phyloP scores from a whole-genome alignment of 495 filamentous ascomycete genomes.

The Neurospora sp. region DNA sequence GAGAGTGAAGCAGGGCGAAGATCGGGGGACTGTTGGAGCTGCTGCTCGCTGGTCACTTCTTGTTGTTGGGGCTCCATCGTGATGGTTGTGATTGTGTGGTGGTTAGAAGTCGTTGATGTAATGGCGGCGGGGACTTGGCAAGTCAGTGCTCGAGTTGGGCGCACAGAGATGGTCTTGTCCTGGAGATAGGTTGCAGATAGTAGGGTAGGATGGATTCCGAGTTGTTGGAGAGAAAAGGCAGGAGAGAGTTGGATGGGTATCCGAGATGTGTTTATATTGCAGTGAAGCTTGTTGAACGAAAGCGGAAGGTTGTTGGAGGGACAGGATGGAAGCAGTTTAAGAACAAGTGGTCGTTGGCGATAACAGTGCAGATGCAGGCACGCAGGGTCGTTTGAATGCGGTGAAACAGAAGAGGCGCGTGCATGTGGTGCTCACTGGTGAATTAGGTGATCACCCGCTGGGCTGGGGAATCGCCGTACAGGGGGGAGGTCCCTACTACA shows the following conservation, averaged over 20 bases:
- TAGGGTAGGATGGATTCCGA: not conserved
- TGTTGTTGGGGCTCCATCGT: not conserved
- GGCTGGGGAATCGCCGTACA: not conserved
- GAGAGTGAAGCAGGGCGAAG: slow-evolving; percentile 22
- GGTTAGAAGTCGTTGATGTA: not conserved
- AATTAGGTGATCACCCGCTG: not conserved
- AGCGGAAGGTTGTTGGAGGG: not conserved
- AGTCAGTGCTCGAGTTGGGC: not conserved
- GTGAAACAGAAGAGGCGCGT: not conserved
- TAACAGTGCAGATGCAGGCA: not conserved
- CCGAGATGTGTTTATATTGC: not conserved
- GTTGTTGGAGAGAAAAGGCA: not conserved
- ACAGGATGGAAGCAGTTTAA: not conserved
- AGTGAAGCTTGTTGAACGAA: not conserved
- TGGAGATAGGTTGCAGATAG: not conserved
- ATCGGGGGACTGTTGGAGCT: not conserved
- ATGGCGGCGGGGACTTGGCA: not conserved
- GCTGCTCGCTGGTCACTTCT: not conserved
- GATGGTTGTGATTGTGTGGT: not conserved
- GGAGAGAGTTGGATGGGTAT: not conserved
- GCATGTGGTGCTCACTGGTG: not conserved
- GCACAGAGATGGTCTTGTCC: not conserved
- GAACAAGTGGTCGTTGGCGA: not conserved
- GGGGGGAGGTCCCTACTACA: not conserved
- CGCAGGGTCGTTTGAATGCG: not conserved